These are phyloP conservation scores for Salicornia ramosissima DNA, from an alignment of 148 eudicot species.

Conservation along the genomic window DNA sequence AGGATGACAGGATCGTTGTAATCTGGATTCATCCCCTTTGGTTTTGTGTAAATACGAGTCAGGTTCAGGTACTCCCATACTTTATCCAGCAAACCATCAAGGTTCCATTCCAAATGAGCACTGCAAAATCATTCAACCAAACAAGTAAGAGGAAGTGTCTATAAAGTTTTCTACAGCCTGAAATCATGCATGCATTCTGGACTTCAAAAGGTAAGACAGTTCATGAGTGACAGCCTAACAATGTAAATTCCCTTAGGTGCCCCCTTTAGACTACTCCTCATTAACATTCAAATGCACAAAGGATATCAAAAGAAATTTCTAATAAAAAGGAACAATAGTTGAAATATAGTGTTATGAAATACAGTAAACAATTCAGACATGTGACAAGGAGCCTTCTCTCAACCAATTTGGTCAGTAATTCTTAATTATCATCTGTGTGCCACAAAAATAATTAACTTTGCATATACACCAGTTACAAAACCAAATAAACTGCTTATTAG, in stretches of 20 bases:
- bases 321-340: too few relatives aligned
- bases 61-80: conserved; percentile 92
- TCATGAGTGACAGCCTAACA: too few relatives aligned
- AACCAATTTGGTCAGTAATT: neutral
- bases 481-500: too few relatives aligned
- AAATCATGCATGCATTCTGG: too few relatives aligned
- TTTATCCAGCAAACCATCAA: conserved; percentile 94
- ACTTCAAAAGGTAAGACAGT: too few relatives aligned
- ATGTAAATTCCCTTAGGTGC: too few relatives aligned
- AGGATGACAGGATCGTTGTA: conserved; percentile 94
- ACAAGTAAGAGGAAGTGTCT: neutral
- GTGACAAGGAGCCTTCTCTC: neutral
- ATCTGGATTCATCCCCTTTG: conserved; percentile 99
- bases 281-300: too few relatives aligned
- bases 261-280: too few relatives aligned
- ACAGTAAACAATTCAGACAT: neutral
- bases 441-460: too few relatives aligned
- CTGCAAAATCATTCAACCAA: conserved; percentile 34
- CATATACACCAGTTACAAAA: too few relatives aligned
- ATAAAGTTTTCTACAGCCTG: neutral
- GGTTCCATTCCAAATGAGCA: conserved; percentile 99
- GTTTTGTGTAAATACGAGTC: conserved; percentile 97
- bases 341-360: too few relatives aligned
- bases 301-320: too few relatives aligned
- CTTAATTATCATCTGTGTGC: neutral